A percentile compares a stretch with the other conserved stretches of the same genome.
These are phyloP conservation scores for Phytomonas serpens DNA, from an alignment of 208 protist genomes.

Conservation along the genomic window DNA sequence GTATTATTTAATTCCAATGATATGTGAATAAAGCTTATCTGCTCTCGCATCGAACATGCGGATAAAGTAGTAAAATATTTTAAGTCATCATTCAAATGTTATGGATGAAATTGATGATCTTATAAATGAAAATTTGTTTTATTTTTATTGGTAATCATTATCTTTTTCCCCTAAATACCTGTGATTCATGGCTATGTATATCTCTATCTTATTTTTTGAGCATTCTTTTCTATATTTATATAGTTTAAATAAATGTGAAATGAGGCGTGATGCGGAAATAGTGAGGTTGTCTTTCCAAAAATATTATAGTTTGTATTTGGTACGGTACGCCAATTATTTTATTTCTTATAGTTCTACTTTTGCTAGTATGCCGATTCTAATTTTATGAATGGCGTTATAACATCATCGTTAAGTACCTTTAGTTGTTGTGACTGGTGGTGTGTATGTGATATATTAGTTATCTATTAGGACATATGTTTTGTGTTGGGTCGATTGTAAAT, in stretches of 20 bases:
- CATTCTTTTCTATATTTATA: neutral
- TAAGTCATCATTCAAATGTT: too few relatives aligned
- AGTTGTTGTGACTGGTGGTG: neutral
- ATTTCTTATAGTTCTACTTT: neutral
- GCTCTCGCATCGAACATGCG: too few relatives aligned
- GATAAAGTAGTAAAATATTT: too few relatives aligned
- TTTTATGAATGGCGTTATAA: neutral
- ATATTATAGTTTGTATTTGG: neutral
- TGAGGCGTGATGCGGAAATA: neutral
- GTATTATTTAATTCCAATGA: too few relatives aligned
- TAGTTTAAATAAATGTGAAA: neutral
- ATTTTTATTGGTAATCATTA: neutral
- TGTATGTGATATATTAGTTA: neutral
- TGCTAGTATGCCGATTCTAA: neutral
- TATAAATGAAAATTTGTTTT: neutral
- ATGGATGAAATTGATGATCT: too few relatives aligned
- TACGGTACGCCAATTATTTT: constrained; percentile 4
- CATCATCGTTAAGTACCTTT: neutral
- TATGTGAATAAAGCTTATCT: too few relatives aligned
- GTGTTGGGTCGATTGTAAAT: neutral
- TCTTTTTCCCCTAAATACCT: neutral
- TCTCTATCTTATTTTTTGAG: neutral
- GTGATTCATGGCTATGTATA: neutral
- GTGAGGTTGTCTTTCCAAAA: neutral
- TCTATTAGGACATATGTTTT: neutral